Conservation (phyloP, 1,139 yeast genomes). For the Candida glucosophila region DNA sequence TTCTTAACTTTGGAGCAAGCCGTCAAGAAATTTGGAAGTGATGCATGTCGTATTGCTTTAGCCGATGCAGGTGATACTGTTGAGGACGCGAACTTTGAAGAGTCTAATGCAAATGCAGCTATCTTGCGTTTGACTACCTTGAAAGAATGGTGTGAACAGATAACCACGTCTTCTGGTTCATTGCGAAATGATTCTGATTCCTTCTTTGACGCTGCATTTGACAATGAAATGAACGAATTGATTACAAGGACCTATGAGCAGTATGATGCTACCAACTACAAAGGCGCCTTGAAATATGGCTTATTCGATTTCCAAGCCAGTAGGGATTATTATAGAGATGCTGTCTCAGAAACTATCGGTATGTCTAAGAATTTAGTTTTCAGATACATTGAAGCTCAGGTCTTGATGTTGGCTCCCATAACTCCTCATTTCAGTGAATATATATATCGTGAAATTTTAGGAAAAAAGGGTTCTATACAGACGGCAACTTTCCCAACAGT, state of each 20-base stretch:
- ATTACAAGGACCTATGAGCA: constrained; percentile 64
- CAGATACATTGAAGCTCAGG: constrained; percentile 80
- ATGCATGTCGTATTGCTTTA: constrained; percentile 92
- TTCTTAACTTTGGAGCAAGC: constrained; percentile 85
- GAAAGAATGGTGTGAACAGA: constrained; percentile 92
- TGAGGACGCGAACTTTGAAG: constrained; percentile 98
- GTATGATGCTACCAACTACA: constrained; percentile 69
- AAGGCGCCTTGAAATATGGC: constrained; percentile 83
- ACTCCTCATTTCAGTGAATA: constrained; percentile 96
- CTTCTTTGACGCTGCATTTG: constrained; percentile 84
- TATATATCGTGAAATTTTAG: constrained; percentile 75
- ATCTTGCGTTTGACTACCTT: constrained; percentile 85
- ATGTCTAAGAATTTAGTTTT: constrained; percentile 82
- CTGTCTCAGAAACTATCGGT: constrained; percentile 44
- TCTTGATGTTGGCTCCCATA: constrained; percentile 77
- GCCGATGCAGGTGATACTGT: constrained; percentile 98
- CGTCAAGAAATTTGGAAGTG: constrained; percentile 90
- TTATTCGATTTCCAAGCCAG: constrained; percentile 91
- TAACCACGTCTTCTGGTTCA: constrained; percentile 39
- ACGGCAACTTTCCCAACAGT: constrained; percentile 73
- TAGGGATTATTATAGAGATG: constrained; percentile 93
- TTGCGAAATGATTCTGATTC: constrained; percentile 65
- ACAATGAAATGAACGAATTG: constrained; percentile 84
- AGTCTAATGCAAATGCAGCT: constrained; percentile 94
- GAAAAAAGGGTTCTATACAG: constrained; percentile 56